Evolutionary conservation across 768 basidiomycete genomes (phyloP).

Genomic region (Calocera viscosa): DNA sequence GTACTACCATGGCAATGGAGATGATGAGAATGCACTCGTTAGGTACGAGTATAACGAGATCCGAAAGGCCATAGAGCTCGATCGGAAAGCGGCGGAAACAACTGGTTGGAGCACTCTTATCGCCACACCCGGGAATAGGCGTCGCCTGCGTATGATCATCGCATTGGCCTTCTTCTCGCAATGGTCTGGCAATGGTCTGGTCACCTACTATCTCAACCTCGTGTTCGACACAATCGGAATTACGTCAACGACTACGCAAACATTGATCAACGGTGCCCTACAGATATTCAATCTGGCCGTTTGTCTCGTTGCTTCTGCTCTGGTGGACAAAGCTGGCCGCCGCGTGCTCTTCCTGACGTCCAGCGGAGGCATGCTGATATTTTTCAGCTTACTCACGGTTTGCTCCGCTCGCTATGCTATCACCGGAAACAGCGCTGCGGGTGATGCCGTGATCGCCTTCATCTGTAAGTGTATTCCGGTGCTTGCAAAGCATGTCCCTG

Average conservation of each 20-base stretch:
- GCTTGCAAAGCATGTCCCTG: slow-evolving; percentile 41
- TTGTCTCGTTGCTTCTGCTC: slow-evolving; percentile 40
- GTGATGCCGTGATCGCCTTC: slow-evolving; percentile 63
- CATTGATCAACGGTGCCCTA: slow-evolving; percentile 75
- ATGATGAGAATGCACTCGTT: slow-evolving; percentile 20
- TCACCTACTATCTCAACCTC: slow-evolving; percentile 54
- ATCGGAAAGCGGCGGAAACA: slow-evolving; percentile 21
- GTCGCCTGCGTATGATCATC: slow-evolving; percentile 44
- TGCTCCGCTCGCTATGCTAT: slow-evolving; percentile 36
- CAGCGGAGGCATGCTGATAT: slow-evolving; percentile 45
- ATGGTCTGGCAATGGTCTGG: slow-evolving; percentile 38
- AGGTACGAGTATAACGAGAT: slow-evolving; percentile 21
- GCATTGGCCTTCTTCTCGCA: slow-evolving; percentile 50
- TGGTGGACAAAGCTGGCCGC: slow-evolving; percentile 35
- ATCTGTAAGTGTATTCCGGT: slow-evolving; percentile 67
- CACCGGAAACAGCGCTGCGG: slow-evolving; percentile 21
- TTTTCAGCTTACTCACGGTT: slow-evolving; percentile 39
- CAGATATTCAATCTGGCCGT: slow-evolving; percentile 41
- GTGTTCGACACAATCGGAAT: slow-evolving; percentile 40
- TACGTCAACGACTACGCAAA: slow-evolving; percentile 32
- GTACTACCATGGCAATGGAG: slow-evolving; percentile 22
- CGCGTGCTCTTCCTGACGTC: neutral
- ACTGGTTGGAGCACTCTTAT: slow-evolving; percentile 38
- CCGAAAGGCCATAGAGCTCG: slow-evolving; percentile 25
- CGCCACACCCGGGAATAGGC: slow-evolving; percentile 40